Evolutionary conservation across 176 grass and related monocot species (phyloP).

Genomic region (Areca catechu): DNA sequence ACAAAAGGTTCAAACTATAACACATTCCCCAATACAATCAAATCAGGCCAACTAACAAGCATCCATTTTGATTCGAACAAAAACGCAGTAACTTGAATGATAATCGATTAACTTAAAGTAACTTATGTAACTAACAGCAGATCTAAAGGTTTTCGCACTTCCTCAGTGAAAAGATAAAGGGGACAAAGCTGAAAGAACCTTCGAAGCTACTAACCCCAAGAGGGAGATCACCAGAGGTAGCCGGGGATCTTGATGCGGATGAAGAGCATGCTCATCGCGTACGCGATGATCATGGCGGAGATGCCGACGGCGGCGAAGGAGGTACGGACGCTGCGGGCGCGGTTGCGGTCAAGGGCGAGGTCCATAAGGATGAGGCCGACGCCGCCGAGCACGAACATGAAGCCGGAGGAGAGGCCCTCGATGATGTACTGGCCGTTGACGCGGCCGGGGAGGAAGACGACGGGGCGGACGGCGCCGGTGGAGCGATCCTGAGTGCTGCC

Average conservation of each 20-base stretch:
- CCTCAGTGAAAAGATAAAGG: no score
- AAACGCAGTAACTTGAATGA: no score
- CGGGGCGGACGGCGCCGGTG: slow-evolving; percentile 69
- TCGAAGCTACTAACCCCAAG: no score
- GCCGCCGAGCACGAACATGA: slow-evolving; percentile 92
- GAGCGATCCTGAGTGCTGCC: slow-evolving; percentile 68
- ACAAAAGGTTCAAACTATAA: no score
- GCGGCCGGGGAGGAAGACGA: slow-evolving; percentile 81
- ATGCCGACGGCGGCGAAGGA: slow-evolving; percentile 59
- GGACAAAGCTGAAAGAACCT: no score
- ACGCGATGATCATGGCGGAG: slow-evolving; percentile 46
- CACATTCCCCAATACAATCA: no score
- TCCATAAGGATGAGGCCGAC: slow-evolving; percentile 81
- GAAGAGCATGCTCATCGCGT: slow-evolving; percentile 90
- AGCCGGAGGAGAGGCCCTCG: slow-evolving; percentile 91
- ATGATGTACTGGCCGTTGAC: slow-evolving; percentile 99
- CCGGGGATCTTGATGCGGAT: slow-evolving; percentile 83
- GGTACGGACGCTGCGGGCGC: slow-evolving; percentile 60
- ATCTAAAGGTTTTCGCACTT: no score
- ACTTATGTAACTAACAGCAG: no score
- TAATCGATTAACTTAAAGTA: no score
- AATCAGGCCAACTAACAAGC: no score
- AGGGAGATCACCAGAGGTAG: slow-evolving; percentile 56
- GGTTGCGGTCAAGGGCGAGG: slow-evolving; percentile 67
- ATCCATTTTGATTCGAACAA: no score